phyloP scores from a whole-genome alignment of 192 early-diverging fungal species.

The Linnemannia exigua region DNA sequence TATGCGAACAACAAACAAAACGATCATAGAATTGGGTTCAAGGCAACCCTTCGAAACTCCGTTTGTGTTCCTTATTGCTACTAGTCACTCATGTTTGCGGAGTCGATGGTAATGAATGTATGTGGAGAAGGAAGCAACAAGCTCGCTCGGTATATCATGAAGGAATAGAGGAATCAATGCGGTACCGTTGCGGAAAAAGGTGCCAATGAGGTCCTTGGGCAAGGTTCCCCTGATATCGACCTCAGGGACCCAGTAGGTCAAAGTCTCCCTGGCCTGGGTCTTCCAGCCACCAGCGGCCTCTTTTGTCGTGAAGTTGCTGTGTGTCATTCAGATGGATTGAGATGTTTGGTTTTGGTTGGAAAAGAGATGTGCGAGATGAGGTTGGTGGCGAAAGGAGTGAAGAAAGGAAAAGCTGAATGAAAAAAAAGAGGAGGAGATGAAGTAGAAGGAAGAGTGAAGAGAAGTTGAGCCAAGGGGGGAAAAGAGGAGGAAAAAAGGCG shows the following conservation, averaged over 20 bases:
- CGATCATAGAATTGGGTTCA: background rate
- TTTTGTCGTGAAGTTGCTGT: constrained; percentile 21
- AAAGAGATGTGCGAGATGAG: background rate
- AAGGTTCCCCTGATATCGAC: constrained; percentile 42
- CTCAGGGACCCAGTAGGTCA: constrained; percentile 51
- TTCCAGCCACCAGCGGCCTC: constrained; percentile 45
- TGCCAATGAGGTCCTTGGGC: constrained; percentile 47
- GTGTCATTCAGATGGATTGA: constrained; percentile 15
- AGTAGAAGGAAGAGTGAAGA: background rate
- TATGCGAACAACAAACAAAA: background rate
- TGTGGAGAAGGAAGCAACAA: background rate
- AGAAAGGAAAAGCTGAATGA: background rate
- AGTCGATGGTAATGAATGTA: background rate
- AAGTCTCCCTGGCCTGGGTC: constrained; percentile 36
- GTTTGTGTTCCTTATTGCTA: background rate
- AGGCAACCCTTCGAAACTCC: background rate
- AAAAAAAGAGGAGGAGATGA: background rate
- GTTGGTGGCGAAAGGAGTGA: background rate
- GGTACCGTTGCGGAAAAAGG: constrained; percentile 57
- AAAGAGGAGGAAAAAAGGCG: background rate
- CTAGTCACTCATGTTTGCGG: background rate
- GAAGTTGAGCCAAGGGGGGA: background rate
- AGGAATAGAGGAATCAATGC: background rate
- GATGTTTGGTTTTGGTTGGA: background rate
- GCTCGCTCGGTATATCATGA: background rate